phyloP scores from a whole-genome alignment of 1,284 basidiomycete species.

The Puccinia horiana region DNA sequence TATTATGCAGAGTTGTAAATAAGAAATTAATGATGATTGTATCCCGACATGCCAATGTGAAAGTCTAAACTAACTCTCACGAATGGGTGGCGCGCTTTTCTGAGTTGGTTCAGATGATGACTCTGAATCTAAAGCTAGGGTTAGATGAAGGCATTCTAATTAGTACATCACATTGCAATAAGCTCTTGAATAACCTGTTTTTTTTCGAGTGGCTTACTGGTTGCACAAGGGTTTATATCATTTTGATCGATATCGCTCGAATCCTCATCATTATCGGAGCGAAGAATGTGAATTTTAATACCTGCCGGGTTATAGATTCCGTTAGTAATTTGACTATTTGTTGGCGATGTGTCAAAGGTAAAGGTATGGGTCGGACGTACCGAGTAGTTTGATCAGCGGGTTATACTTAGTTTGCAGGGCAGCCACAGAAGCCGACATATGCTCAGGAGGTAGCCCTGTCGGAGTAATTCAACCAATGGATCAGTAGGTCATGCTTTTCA shows the following conservation, averaged over 20 bases:
- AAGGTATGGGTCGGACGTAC: background rate
- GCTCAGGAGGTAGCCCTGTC: slow-evolving; percentile 30
- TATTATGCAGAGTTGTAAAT: background rate
- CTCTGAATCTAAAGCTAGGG: background rate
- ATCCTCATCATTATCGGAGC: slow-evolving; percentile 9
- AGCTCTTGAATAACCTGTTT: background rate
- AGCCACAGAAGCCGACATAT: slow-evolving; percentile 39
- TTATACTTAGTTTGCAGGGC: slow-evolving; percentile 43
- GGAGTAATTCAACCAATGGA: background rate
- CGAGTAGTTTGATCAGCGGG: slow-evolving; percentile 42
- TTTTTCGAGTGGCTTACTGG: background rate
- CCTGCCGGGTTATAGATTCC: background rate
- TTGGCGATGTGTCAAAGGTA: background rate
- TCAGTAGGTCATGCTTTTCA: background rate
- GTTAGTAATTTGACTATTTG: background rate
- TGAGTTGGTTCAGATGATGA: background rate
- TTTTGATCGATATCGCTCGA: background rate
- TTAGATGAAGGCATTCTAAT: background rate
- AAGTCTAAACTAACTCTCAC: background rate
- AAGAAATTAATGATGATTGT: background rate
- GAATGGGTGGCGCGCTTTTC: background rate
- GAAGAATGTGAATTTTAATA: slow-evolving; percentile 31
- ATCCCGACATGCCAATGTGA: background rate
- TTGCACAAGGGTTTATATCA: background rate
- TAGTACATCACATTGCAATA: background rate